Evolutionary conservation across 2,329 filamentous ascomycete genomes (phyloP).

Genomic region (Aspergillus udagawae): DNA sequence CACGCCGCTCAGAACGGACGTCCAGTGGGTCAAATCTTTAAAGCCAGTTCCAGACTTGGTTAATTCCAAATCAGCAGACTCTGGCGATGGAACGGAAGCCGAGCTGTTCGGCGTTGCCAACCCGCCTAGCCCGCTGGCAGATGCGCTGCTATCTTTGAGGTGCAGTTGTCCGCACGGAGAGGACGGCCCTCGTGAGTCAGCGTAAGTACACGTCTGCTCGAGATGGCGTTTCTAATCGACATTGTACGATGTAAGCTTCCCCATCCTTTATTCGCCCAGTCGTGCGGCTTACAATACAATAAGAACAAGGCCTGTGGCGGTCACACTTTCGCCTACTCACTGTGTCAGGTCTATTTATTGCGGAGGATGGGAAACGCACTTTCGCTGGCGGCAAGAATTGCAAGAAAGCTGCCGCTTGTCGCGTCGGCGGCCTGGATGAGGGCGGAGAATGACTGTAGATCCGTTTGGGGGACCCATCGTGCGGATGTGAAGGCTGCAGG

Average conservation of each 20-base stretch:
- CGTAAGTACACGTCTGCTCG: background rate
- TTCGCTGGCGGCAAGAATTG: background rate
- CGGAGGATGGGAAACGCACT: background rate
- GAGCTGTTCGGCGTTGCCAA: background rate
- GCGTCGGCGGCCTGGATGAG: constrained; percentile 1
- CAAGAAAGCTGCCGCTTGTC: constrained; percentile 2
- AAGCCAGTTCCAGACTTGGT: constrained; percentile 1
- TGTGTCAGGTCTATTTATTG: background rate
- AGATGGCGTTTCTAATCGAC: background rate
- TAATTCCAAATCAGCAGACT: background rate
- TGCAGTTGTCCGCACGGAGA: no score
- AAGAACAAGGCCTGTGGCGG: background rate
- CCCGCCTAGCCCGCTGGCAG: background rate
- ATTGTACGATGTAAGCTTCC: background rate
- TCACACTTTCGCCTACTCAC: constrained; percentile 1
- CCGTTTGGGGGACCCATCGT: background rate
- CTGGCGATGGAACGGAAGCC: background rate
- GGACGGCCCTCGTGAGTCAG: no score
- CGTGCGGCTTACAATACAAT: constrained; percentile 1
- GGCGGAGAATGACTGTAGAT: background rate
- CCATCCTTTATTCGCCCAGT: background rate
- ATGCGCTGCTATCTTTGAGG: no score
- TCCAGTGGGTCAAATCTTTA: constrained; percentile 1
- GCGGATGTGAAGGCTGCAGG: no score
- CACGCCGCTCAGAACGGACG: background rate